Evolutionary conservation across 106 monocot species (phyloP).

Genomic region (Triglochin maritima): DNA sequence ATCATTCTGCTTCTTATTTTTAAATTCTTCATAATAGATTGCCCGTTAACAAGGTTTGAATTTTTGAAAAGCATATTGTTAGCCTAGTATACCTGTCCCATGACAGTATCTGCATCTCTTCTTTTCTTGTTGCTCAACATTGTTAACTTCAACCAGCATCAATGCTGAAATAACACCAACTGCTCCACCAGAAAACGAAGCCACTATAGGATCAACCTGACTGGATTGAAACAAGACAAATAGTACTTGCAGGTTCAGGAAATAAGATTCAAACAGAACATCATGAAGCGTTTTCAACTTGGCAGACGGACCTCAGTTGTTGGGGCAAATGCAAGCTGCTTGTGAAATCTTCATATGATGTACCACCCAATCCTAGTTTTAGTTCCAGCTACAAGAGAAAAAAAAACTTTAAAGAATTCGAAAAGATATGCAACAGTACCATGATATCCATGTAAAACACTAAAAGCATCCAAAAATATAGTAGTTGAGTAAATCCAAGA

Average conservation of each 20-base stretch:
- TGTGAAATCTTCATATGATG: slow-evolving; percentile 96
- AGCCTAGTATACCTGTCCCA: slow-evolving; percentile 49
- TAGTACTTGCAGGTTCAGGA: not conserved
- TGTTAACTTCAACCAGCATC: slow-evolving; percentile 84
- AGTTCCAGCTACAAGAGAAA: slow-evolving; percentile 53
- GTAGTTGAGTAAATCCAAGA: too few relatives aligned
- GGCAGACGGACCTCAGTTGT: slow-evolving; percentile 53
- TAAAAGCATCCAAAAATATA: too few relatives aligned
- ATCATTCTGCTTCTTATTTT: too few relatives aligned
- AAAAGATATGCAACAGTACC: too few relatives aligned
- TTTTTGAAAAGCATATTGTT: not conserved
- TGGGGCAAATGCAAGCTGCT: slow-evolving; percentile 70
- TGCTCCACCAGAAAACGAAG: slow-evolving; percentile 89
- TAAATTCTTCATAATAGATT: too few relatives aligned
- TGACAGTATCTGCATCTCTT: slow-evolving; percentile 93
- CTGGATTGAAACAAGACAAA: slow-evolving; percentile 30
- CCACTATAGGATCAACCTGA: slow-evolving; percentile 93
- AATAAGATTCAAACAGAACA: not conserved
- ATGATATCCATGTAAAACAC: too few relatives aligned
- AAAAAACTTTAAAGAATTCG: not conserved
- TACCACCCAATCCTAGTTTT: slow-evolving; percentile 82
- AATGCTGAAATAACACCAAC: slow-evolving; percentile 91
- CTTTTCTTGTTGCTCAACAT: slow-evolving; percentile 82
- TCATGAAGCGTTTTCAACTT: not conserved
- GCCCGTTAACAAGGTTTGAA: too few relatives aligned